Base-by-base conservation (phyloP, 768 basidiomycete species). In the Rubroboletus pulcherrimus region DNA sequence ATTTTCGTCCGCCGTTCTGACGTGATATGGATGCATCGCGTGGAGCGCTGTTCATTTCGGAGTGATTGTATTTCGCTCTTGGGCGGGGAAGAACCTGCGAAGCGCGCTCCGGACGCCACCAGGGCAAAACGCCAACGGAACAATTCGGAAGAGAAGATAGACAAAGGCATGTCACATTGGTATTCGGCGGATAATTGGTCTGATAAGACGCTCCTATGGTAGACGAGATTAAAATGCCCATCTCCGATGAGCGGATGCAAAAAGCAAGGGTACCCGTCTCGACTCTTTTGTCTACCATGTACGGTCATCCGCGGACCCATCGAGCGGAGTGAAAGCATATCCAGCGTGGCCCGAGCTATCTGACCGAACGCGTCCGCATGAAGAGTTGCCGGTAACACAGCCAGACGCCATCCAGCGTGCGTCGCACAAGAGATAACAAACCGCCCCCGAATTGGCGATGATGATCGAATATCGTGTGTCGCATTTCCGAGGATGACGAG, bases 401-500 rank as follows among this genome's bases (percentile, higher is more conserved):
- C 51, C 56, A 24, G 11, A 54, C 38, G 3, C 37, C 51, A 11
- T n/a, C 29, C 41, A 46, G 19, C 38, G 15, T 48, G 35, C 50
- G 3, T 39, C 46, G 29, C 34, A 33, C 49, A 7, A 47, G 19
- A 12, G 31, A 51, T 45, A 38, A 29, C 19, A 29, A 37, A 43
- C 44, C 49, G 26, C 35, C 47, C 39, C 29, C 33, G 45, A 57
- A 57, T 42, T 49, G 37, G 51, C 38, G 56, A 64, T 53, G 52
- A 21, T 37, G 53, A 51, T 57, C 54, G 51, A 52, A 45, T 41
- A 47, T 47, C 46, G 37, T 51, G 49, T 17, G 29, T 43, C 40
- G 52, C 53, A 67, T 67, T 62, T 66, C 66, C 66, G 66, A 68
- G 64, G 66, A 56, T 30, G 47, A 62, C 29, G 34, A 49, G 35